Base-by-base conservation (phyloP, 805 yeast species). In the Maudiozyma turicensis region DNA sequence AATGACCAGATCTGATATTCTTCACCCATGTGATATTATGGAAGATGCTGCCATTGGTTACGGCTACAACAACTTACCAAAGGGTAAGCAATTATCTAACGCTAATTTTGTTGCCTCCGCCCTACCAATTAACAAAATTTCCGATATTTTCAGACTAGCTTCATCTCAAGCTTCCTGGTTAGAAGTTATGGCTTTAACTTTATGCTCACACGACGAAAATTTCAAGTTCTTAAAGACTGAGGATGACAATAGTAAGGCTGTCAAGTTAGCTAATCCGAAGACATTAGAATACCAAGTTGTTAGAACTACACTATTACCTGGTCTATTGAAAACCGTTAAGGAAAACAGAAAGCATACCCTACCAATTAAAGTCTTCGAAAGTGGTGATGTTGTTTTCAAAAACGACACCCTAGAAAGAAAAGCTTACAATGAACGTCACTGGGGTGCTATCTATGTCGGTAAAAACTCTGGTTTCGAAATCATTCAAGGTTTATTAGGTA, bases 1-100 rank as follows among this genome's bases (percentile, higher is more conserved):
- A 54, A 83, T 87, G 61, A 93, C 99, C 38, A 85, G 99, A 74
- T 82, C 98, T 9, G 99, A 93, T 69, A 78, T 93, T 53, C 75
- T 93, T 61, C 99, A 93, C 69, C 95, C 88, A 66, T 91, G 98
- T 76, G 99, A 93, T 70, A 83, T 93, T 57, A 86, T 93, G 95
- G 99, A 93, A 70, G 99, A 93, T 68, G 96, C 91, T 45, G 99
- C 96, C 44, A 84, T 93, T 63, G 95, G 88, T 32, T 93, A 88
- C 65, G 99, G 99, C 50, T 93, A 84, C 75, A 85, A 90, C 71
- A 88, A 86, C 65, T 76, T 93, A 63, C 78, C 77, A 54, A 87
- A 83, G 70, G 81, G 93, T 46, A 78, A 78, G 56, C 87, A 93
- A 62, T 77, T 88, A 56, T 76, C 87, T 33, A 82, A 82, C 50